Base-by-base conservation (phyloP, 2,329 filamentous ascomycete genomes). In the Hyphodiscus sp. region DNA sequence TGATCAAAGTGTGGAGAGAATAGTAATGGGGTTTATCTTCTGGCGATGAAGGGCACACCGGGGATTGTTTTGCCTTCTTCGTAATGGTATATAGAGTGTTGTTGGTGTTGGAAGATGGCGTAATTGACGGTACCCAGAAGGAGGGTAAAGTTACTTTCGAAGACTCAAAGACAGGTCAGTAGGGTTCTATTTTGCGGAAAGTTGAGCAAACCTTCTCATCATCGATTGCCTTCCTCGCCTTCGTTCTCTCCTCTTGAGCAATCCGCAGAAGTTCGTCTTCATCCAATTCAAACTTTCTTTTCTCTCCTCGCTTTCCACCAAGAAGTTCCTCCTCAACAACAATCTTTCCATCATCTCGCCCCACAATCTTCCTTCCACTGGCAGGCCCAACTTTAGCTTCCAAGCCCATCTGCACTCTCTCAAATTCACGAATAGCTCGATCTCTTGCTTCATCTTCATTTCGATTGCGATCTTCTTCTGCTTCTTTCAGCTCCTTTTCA, bases 121-220 rank as follows among this genome's bases (percentile, higher is more conserved):
- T 95, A 53, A 92, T 80, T 0, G 87, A 89, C 0, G 91, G 92
- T 1, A 92, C 86, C 94, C 92, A 97, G 72, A 97, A 97, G 0
- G 90, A 95, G 0, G 90, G 89, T 0, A 96, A 73, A 16, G 79
- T 78, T 1, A 82, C 79, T 69, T 86, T 88, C 9, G 79, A 75
- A 2, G 82, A 79, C 65, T 63, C 41, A 41, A 13, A 33, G n/a
- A n/a, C 45, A 20, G 59, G 30, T 19, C 51, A 41, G 51, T 42
- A 46, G 18, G 10, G 11, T 4, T 38, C 33, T 38, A 13, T 15
- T 41, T 30, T 1, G 10, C 13, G 10, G n/a, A 26, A 41, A 44
- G 11, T 15, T 13, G 20, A 52, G 56, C 60, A 44, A 63, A 84
- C 83, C 74, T 85, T 88, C 68, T 95, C 89, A 43, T 82, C 80